Base-by-base conservation (phyloP, 2,329 filamentous ascomycete genomes). In the Nothophoma quercina region DNA sequence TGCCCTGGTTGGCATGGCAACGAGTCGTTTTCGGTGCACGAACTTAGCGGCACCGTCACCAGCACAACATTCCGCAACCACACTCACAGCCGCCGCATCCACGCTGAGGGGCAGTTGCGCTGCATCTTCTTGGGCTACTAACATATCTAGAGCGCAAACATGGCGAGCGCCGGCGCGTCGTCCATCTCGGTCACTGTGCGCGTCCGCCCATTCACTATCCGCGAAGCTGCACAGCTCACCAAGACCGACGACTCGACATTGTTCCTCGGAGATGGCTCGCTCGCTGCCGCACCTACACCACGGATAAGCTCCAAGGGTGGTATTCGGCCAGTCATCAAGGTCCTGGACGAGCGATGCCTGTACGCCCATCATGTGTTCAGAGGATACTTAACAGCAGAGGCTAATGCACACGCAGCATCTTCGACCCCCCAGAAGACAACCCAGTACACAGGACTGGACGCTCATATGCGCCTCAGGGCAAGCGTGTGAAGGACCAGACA, bases 341-440 rank as follows among this genome's bases (percentile, higher is more conserved):
- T 99, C 16, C 85, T 99, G 45, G 96, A 99, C 71, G 93, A 97
- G 72, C 90, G 90, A 69, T 98, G 95, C 79, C 79, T 99, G 95
- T 98, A 84, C 64, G 91, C 38, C 16, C 29, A 35, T 15, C 33
- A 4, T 21, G 21, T 22, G 25, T 18, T 36, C 10, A 16, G 22
- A 26, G 35, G 28, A 30, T 46, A 42, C 39, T 50, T 22, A 21
- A 42, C 13, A 10, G 30, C 35, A 13, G 36, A 36, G 41, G 59
- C 63, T 71, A 55, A 72, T 49, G 56, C 50, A 7, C 57, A 43
- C 53, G 51, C 71, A 98, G 95, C 72, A 88, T 99, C 25, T 99
- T 99, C 74, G 95, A 99, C 66, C 95, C 95, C 7, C 95, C 95
- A 33, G 95, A 99, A 76, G 93, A 98, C 71, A 96, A 87, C 68